Evolutionary conservation across 176 grass and related monocot species (phyloP).

Genomic region (Poa pratensis): DNA sequence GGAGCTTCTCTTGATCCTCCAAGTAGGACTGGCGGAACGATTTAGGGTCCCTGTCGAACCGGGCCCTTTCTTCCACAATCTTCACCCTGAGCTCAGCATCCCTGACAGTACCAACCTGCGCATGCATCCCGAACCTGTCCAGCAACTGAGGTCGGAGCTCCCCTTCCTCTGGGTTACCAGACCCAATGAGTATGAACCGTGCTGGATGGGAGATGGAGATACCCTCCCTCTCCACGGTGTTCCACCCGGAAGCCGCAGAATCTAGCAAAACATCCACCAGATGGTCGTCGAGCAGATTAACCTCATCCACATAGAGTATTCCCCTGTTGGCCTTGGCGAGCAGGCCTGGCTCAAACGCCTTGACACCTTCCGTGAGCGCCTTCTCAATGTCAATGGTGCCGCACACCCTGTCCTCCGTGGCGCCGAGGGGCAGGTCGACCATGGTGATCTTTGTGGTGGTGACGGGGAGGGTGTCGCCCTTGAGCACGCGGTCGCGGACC

Average conservation of each 20-base stretch:
- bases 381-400: constrained; percentile 99
- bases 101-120: constrained; percentile 85
- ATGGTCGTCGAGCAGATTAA: constrained; percentile 93
- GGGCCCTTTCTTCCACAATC: constrained; percentile 90
- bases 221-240: constrained; percentile 98
- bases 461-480: constrained; percentile 59
- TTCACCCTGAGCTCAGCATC: constrained; percentile 93
- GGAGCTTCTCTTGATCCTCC: constrained; percentile 87
- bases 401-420: constrained; percentile 96
- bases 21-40: constrained; percentile 70
- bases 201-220: constrained; percentile 99
- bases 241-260: constrained; percentile 86
- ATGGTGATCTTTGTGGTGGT: constrained; percentile 81
- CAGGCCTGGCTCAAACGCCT: constrained; percentile 93
- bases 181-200: constrained; percentile 95
- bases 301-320: constrained; percentile 96
- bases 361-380: constrained; percentile 94
- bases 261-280: constrained; percentile 94
- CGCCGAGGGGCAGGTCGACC: constrained; percentile 95
- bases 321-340: constrained; percentile 97
- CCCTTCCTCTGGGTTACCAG: constrained; percentile 93
- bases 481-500: constrained; percentile 58
- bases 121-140: constrained; percentile 96
- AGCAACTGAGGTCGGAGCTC: constrained; percentile 96
- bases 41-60: constrained; percentile 88